Base-by-base conservation (phyloP, 345 rosid species). In the Combretum micranthum region DNA sequence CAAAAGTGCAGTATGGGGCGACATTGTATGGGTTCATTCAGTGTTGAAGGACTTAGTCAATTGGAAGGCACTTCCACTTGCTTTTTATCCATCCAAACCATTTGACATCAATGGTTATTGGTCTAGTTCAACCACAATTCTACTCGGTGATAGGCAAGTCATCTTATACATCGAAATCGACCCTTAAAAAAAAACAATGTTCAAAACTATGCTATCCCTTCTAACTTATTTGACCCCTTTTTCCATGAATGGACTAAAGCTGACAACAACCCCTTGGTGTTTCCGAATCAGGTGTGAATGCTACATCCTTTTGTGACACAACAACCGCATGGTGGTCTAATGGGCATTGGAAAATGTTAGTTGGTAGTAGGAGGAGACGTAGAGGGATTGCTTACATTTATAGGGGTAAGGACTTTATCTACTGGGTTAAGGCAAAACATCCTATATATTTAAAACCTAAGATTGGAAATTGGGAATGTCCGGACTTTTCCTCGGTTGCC, bases 381-480 rank as follows among this genome's bases (percentile, higher is more conserved):
- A 69, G 81, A 57, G 99, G 99, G 13, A 62, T 93, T 0, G 88
- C 77, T 21, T 71, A 77, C 62, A 47, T 93, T 51, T 93, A 85
- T 14, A 55, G 75, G 46, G 89, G 99, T 25, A 60, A 56, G 57
- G 92, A 93, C 15, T 93, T 93, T 52, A 54, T 70, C 54, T 46
- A 58, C 8, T 93, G 97, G 97, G 61, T 57, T 15, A 83, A 80
- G 76, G 84, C 87, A 7, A 66, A 75, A 42, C 91, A 89, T 52
- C 96, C 97, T 0, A 15, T 93, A 0, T 91, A 93, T 56, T 73
- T 88, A 0, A 53, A 53, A 22, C 42, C 56, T 0, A 46, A 61
- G 0, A 77, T 92, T 15, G 96, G 88, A n/a, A 85, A 80, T 90
- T 88, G 88, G 92, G 99, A 93, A 53, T 89, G 99, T 69, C 98